A percentile compares a stretch with the other conserved stretches of the same genome.
phyloP scores from a whole-genome alignment of 192 early-diverging fungal species.

The Linnemannia elongata region DNA sequence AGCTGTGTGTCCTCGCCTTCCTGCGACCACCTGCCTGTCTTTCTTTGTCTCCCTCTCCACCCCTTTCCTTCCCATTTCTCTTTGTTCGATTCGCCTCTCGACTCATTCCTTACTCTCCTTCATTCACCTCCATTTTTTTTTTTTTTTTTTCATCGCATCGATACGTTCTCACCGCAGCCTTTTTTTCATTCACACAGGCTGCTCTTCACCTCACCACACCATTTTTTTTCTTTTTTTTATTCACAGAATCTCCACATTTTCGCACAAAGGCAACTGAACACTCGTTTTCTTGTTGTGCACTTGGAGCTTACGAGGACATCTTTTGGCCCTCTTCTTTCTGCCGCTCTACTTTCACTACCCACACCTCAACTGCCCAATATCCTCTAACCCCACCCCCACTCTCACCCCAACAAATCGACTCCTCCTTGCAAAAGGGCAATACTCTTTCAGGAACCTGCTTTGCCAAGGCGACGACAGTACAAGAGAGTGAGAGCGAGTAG shows the following conservation, averaged over 20 bases:
- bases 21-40: neutral
- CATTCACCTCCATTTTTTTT: neutral
- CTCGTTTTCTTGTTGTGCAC: neutral
- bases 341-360: neutral
- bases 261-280: no score
- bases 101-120: neutral
- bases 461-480: slow-evolving; percentile 18
- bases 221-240: no score
- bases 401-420: neutral
- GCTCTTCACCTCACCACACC: no score
- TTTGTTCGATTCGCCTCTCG: neutral
- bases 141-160: no score
- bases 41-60: neutral
- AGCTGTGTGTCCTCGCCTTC: neutral
- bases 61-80: neutral
- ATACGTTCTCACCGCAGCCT: no score
- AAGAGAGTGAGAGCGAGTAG: neutral
- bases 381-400: neutral
- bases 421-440: neutral
- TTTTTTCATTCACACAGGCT: no score
- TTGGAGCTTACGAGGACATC: neutral
- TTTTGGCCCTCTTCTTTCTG: neutral
- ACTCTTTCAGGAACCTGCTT: neutral
- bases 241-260: no score
- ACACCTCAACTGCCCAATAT: neutral